These are phyloP conservation scores for Cunninghamia lanceolata DNA, from an alignment of 75 land plant genomes.

Conservation along the genomic window DNA sequence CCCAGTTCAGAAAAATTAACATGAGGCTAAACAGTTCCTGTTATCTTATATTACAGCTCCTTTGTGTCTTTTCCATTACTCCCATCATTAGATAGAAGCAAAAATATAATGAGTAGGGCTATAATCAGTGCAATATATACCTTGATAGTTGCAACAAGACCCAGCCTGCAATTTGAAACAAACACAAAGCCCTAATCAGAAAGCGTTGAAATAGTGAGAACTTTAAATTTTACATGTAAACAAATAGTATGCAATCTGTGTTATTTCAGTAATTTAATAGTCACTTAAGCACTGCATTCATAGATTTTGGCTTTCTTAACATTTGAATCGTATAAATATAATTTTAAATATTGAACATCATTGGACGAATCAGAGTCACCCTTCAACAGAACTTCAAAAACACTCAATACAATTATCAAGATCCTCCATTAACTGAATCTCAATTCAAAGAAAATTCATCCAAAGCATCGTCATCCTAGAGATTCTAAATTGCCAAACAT, in stretches of 20 bases:
- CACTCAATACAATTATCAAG: neutral
- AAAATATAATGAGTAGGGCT: neutral
- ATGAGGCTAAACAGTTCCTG: neutral
- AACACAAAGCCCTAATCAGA: conserved; percentile 5
- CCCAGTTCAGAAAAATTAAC: neutral
- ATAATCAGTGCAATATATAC: conserved; percentile 22
- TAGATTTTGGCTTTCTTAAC: neutral
- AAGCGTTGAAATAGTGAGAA: neutral
- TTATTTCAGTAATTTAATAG: neutral
- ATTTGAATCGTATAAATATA: neutral
- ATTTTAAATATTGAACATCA: neutral
- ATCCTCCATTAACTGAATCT: neutral
- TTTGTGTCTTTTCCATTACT: neutral
- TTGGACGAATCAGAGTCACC: neutral
- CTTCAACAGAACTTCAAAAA: neutral
- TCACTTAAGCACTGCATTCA: neutral
- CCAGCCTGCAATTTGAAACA: conserved; percentile 59
- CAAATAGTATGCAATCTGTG: neutral
- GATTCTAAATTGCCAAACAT: neutral
- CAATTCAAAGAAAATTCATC: neutral
- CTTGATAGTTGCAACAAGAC: conserved; percentile 95
- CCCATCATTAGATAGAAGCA: neutral
- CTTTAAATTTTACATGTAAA: neutral
- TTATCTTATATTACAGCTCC: neutral
- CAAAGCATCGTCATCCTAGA: neutral